Base-by-base conservation (phyloP, 2,329 filamentous ascomycete species). In the Gaeumannomyces sp. region DNA sequence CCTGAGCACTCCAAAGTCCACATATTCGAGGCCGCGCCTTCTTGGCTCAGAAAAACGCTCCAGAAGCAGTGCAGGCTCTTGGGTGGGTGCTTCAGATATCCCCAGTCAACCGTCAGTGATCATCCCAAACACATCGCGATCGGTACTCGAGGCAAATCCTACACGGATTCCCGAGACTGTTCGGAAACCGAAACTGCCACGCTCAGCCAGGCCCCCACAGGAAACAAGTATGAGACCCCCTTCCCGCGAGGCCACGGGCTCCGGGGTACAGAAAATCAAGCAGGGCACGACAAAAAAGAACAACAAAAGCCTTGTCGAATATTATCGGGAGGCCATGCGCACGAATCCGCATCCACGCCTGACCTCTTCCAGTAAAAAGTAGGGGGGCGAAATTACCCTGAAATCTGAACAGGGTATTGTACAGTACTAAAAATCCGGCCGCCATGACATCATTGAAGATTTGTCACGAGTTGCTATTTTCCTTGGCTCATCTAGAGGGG, bases 51-150 rank as follows among this genome's bases (percentile, higher is more conserved):
- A 16, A 57, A 29, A n/a, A 8, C 27, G 28, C 61, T 13, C 45
- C 28, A 28, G 28, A 5, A 22, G 56, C 25, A n/a, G 5, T 31
- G 28, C 10, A n/a, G 14, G 16, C 35, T 22, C n/a, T 31, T 58
- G 62, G 35, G 31, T 59, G 38, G 13, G 7, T 11, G 22, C 25
- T 31, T 14, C n/a, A 14, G 57, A 31, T 19, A 22, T 53, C 10
- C 57, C 31, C 28, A 63, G 62, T 31, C 10, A 19, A 29, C 25
- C 62, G 8, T 45, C 62, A n/a, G 33, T 45, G 4, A 45, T 60
- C 57, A 64, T 64, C 22, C 62, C 62, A 11, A 64, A 64, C 53
- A 64, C 62, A 6, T 64, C 62, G 4, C 5, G 59, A 27, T 60
- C 62, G 19, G 11, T 60, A 3, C 27, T 60, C 27, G 57, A 50